A percentile compares a stretch with the other conserved stretches of the same genome.
Conservation (phyloP, 805 yeast genomes). For the Wickerhamiella parazyma region DNA sequence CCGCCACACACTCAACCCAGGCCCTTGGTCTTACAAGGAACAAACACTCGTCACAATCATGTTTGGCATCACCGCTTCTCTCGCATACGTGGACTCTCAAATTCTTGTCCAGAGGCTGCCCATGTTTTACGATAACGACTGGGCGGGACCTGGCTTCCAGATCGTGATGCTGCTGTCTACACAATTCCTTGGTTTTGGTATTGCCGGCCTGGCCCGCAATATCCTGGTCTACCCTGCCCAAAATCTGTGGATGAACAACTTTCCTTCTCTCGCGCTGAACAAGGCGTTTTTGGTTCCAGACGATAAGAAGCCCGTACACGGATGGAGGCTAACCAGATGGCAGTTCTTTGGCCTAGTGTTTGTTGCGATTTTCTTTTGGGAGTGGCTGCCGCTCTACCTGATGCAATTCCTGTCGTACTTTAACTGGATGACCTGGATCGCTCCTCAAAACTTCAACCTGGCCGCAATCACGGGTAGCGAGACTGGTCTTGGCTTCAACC, state of each 20-base stretch:
- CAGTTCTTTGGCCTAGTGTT: constrained; percentile 36
- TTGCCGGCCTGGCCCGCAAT: constrained; percentile 42
- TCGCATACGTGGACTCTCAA: constrained; percentile 15
- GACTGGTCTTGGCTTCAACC: constrained; percentile 37
- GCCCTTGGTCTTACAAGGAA: constrained; percentile 41
- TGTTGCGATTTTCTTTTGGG: constrained; percentile 37
- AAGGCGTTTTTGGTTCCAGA: constrained; percentile 25
- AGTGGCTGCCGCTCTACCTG: constrained; percentile 57
- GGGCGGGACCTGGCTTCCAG: constrained; percentile 33
- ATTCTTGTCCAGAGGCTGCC: constrained; percentile 23
- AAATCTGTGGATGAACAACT: constrained; percentile 34
- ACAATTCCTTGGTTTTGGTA: constrained; percentile 40
- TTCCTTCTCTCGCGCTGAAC: constrained; percentile 47
- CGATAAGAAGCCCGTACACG: constrained; percentile 29
- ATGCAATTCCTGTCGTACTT: constrained; percentile 51
- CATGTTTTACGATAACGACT: constrained; percentile 21
- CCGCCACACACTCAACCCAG: constrained; percentile 38
- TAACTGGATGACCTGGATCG: constrained; percentile 50
- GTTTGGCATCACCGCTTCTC: constrained; percentile 11
- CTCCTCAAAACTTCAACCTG: constrained; percentile 37
- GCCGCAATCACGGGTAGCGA: constrained; percentile 50
- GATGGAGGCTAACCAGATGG: constrained; percentile 47
- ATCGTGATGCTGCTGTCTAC: constrained; percentile 33
- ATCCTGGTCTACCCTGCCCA: constrained; percentile 33
- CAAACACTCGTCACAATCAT: constrained; percentile 31